Conservation (phyloP, 2,329 filamentous ascomycete genomes). For the Amphichorda felina region DNA sequence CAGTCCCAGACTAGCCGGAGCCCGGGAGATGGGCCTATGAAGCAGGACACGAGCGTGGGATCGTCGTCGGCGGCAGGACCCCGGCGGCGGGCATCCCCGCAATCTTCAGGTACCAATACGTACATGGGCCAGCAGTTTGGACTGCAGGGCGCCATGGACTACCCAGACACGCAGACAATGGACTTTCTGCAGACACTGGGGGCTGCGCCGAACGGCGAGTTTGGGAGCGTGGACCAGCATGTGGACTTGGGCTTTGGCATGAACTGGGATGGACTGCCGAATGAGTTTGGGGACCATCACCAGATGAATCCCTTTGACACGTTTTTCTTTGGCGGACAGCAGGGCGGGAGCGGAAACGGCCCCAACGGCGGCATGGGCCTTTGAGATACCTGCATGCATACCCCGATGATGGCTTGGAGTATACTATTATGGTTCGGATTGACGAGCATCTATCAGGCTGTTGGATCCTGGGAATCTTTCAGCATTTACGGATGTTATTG, state of each 20-base stretch:
- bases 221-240: slow-evolving; percentile 28
- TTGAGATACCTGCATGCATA: not conserved
- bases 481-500: no score
- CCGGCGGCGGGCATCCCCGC: slow-evolving; percentile 22
- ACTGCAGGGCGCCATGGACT: slow-evolving; percentile 21
- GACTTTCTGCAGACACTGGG: slow-evolving; percentile 40
- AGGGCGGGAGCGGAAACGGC: slow-evolving; percentile 8
- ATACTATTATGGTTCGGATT: no score
- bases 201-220: slow-evolving; percentile 16
- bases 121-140: slow-evolving; percentile 21
- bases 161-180: slow-evolving; percentile 37
- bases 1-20: not conserved
- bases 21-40: not conserved
- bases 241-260: slow-evolving; percentile 57
- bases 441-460: no score
- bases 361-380: slow-evolving; percentile 6
- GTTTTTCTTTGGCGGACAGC: slow-evolving; percentile 56
- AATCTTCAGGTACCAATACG: slow-evolving; percentile 13
- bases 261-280: slow-evolving; percentile 49
- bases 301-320: slow-evolving; percentile 60
- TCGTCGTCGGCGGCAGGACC: slow-evolving; percentile 8
- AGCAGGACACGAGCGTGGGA: slow-evolving; percentile 13
- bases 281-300: slow-evolving; percentile 49
- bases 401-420: no score
- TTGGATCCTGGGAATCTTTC: no score